Base-by-base conservation (phyloP, 495 filamentous ascomycete species). In the Talaromyces borbonicus region DNA sequence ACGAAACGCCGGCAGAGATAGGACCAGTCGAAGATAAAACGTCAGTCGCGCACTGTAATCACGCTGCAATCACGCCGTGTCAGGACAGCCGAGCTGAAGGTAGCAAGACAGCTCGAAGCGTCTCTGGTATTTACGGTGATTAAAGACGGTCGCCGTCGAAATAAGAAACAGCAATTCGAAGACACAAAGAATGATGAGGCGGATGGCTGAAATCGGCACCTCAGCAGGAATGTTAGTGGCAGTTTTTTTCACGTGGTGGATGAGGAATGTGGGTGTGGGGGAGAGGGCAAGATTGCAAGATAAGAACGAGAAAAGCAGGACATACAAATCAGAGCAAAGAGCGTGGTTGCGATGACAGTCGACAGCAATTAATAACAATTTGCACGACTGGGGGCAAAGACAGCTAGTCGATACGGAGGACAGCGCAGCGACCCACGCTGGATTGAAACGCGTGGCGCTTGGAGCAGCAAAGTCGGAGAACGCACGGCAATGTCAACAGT, bases 361-460 rank as follows among this genome's bases (percentile, higher is more conserved):
- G n/a, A n/a, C n/a, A n/a, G n/a, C n/a, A n/a, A n/a, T n/a, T n/a
- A n/a, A n/a, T n/a, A n/a, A n/a, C n/a, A n/a, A n/a, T n/a, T n/a
- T n/a, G n/a, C n/a, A n/a, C n/a, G n/a, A n/a, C n/a, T n/a, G n/a
- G 43, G 22, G 33, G 22, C 35, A 9, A 16, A 38, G 16, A 11
- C 16, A 66, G 57, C 25, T 68, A 54, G 46, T 67, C 71, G 39
- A 77, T 59, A 46, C 65, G 66, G 48, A 73, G 69, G 49, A 78
- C 69, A 32, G 68, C 60, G 71, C 70, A 78, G 20, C 69, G 41
- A 12, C 54, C 18, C 5, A 72, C 62, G 66, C 40, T 63, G 38
- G 25, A 51, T 16, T n/a, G 49, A n/a, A 85, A 63, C 18, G 62
- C 62, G 2, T 40, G 23, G 22, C 38, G 38, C 20, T 41, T 24